phyloP scores from a whole-genome alignment of 1,284 basidiomycete genomes.

The Cronartium quercuum region DNA sequence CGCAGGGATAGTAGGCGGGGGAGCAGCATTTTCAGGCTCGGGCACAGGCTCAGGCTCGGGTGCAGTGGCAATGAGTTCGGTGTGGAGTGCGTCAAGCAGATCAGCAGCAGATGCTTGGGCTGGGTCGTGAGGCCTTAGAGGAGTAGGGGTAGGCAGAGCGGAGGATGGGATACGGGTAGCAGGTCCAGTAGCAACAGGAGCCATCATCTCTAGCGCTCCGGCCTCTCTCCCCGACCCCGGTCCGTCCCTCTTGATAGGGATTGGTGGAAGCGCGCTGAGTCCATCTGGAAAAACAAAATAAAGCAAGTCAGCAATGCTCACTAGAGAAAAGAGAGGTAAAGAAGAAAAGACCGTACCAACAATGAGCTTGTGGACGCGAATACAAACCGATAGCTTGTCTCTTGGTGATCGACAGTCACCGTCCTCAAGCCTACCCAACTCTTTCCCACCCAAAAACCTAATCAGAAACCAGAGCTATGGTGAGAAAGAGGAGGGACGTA shows the following conservation, averaged over 20 bases:
- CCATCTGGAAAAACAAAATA: conserved; percentile 33
- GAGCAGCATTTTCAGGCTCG: background rate
- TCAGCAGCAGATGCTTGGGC: conserved; percentile 14
- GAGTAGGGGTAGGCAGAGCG: conserved; percentile 21
- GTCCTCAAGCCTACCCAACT: conserved; percentile 20
- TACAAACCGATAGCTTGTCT: conserved; percentile 27
- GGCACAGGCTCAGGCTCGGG: background rate
- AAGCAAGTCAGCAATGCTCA: background rate
- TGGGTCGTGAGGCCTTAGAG: conserved; percentile 8
- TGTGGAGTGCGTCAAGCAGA: conserved; percentile 25
- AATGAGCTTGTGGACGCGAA: conserved; percentile 32
- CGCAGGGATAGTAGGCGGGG: background rate
- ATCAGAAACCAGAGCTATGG: background rate
- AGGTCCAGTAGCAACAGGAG: conserved; percentile 16
- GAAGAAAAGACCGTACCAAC: conserved; percentile 24
- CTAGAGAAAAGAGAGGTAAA: background rate
- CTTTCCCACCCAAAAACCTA: too few relatives aligned
- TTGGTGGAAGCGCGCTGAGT: conserved; percentile 44
- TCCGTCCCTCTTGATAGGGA: conserved; percentile 46
- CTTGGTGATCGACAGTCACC: conserved; percentile 33
- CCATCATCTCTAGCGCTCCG: conserved; percentile 45
- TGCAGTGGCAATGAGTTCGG: conserved; percentile 3
- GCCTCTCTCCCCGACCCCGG: conserved; percentile 2
- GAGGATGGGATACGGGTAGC: background rate
- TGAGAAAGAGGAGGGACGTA: background rate